phyloP scores from a whole-genome alignment of 2,329 filamentous ascomycete species.

The Cladosporium sp. region DNA sequence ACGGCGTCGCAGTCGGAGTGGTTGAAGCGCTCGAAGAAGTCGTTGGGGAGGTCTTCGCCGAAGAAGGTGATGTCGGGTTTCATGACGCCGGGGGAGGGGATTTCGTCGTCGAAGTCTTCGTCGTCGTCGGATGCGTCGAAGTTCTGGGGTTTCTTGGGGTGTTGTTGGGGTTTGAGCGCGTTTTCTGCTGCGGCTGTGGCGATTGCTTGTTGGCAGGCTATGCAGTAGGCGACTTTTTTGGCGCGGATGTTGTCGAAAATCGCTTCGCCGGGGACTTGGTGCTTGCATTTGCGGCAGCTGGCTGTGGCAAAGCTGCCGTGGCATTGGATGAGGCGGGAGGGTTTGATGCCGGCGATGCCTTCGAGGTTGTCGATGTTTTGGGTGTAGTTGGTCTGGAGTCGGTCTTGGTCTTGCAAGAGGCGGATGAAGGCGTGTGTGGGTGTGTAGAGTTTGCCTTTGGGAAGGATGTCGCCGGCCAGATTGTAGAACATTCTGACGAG shows the following conservation, averaged over 20 bases:
- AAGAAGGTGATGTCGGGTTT: slow-evolving; percentile 98
- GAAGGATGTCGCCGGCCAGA: slow-evolving; percentile 84
- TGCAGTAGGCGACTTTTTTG: slow-evolving; percentile 71
- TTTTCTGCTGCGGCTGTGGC: slow-evolving; percentile 32
- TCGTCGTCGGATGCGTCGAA: slow-evolving; percentile 48
- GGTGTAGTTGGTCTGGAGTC: slow-evolving; percentile 93
- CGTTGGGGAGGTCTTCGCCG: slow-evolving; percentile 79
- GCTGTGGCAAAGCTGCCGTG: slow-evolving; percentile 95
- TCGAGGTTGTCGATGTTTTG: slow-evolving; percentile 94
- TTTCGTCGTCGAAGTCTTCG: slow-evolving; percentile 58
- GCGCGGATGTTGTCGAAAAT: slow-evolving; percentile 77
- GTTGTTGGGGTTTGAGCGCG: slow-evolving; percentile 37
- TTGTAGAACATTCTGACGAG: slow-evolving; percentile 69
- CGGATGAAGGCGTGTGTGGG: slow-evolving; percentile 93
- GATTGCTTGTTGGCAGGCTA: slow-evolving; percentile 59
- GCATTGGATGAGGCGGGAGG: slow-evolving; percentile 85
- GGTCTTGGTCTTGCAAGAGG: slow-evolving; percentile 78
- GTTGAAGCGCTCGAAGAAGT: slow-evolving; percentile 76
- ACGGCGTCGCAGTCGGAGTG: slow-evolving; percentile 72
- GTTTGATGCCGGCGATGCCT: slow-evolving; percentile 72
- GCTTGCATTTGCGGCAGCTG: slow-evolving; percentile 75
- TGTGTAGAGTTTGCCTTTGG: slow-evolving; percentile 72
- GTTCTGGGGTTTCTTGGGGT: slow-evolving; percentile 39
- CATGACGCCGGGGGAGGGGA: slow-evolving; percentile 73
- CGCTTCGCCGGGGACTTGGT: slow-evolving; percentile 66